Base-by-base conservation (phyloP, 495 filamentous ascomycete species). In the Hypoxylon lenormandii region DNA sequence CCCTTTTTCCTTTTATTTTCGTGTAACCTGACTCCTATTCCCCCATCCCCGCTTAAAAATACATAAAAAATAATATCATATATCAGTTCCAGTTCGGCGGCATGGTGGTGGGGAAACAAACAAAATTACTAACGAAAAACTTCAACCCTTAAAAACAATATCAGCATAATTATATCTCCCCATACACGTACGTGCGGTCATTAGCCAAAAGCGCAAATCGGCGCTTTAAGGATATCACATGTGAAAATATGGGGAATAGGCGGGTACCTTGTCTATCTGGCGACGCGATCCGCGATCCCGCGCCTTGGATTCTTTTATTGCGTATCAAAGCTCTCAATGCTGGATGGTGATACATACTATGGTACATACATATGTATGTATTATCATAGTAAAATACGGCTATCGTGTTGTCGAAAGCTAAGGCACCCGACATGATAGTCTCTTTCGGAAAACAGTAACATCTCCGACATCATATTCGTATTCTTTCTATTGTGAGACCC, bases 161-260 rank as follows among this genome's bases (percentile, higher is more conserved):
- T 48, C 43, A 58, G 13, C 45, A 21, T 8, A 47, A 59, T 43
- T 69, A 58, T 51, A 30, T 12, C 21, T 21, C 10, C 15, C 15
- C 13, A 5, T 45, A 30, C 16, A 38, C 46, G 43, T 49, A 55
- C 43, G 15, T 55, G 43, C 43, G 8, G 10, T 48, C n/a, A 61
- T 57, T 65, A 65, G 40, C 49, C 50, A 28, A 43, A 43, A 33
- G 5, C 30, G 30, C 30, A 8, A 33, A 55, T 62, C 28, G 33
- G 46, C 15, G 4, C 38, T 43, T 21, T 33, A 5, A 2, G 21
- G 18, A 47, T 42, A 62, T 66, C 60, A 12, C 67, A 71, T 71
- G 62, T 71, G 68, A 71, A 71, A 66, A 62, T 58, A 71, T 71
- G 68, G 68, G 36, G 62, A 71, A 48, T n/a, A 33, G 22, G 58